Evolutionary conservation across 805 yeast genomes (phyloP), one percentile per base, ranked within the genome.

Genomic region (Candida maris): DNA sequence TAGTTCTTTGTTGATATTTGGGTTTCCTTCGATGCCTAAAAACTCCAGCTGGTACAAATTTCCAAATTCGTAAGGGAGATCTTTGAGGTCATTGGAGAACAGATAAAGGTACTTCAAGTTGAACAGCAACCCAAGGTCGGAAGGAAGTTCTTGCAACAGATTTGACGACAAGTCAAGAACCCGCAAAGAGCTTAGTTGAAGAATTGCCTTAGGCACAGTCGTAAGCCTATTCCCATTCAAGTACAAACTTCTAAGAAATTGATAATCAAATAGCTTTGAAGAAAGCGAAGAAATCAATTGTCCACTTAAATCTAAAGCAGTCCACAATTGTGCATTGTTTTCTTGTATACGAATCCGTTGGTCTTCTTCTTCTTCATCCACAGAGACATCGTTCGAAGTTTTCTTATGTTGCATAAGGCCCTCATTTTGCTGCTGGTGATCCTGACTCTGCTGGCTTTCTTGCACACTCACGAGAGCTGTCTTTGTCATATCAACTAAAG

Each of bases 1-100:
- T 42, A 77, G 60, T 16, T 71, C 75, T 38, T 71, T 68, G 51
- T 82, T 83, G 54, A 93, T 67, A 27, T 54, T 45, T 3, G 94
- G 85, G 57, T 93, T 93, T 2, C 98, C 98, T 61, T 91, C 97
- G 30, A 91, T 70, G 23, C 98, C 99, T 34, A 93, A 64, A 56
- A 91, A 83, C 48, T 85, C 83, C 46, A 93, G 71, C 49, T 86
- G 91, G 57, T 78, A 83, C 41, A 94, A 67, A 49, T 79, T 81
- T 19, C 97, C 96, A 59, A 93, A 79, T 56, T 84, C 93, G 60
- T 65, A 71, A 2, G 99, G 98, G 44, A 93, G 65, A 1, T 76
- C 73, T 35, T 71, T 67, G 46, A 93, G 67, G 57, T 81, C 75
- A 62, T 93, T 93, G 61, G 93, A 97, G 64, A 93, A 91, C 37